Evolutionary conservation across 208 protist genomes (phyloP), one percentile per base, ranked within the genome.

Genomic region (Crithidia thermophila): DNA sequence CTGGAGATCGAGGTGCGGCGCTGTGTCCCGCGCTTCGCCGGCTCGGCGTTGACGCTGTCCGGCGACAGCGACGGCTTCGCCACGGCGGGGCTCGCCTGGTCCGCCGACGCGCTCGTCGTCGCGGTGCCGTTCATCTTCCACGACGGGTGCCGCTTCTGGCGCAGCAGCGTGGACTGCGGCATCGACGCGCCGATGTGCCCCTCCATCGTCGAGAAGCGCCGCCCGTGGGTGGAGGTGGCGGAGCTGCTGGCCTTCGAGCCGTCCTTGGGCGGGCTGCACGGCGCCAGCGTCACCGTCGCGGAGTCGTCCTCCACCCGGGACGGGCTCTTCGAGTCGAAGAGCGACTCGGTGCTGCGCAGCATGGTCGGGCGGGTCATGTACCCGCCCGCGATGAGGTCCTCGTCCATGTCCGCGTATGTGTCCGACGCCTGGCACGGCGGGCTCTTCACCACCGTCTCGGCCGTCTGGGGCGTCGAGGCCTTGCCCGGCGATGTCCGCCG

Each of bases 301-400:
- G 25, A 28, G 9, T 34, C 28, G 21, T 51, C 16, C 9, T 14
- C 1, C 28, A 39, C 39, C 6, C n/a, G n/a, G n/a, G 28, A 28
- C 2, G 42, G 42, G 20, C 21, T 51, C 27, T 25, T n/a, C 18
- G 21, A 18, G 16, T 30, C 36, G 40, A 30, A 33, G n/a, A 73
- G 30, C 3, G 49, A 52, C 27, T 53, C 57, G 28, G 57, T 21
- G 57, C 57, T 51, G 57, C 57, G 57, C 20, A 66, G 27, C 51
- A 57, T 31, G 14, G 50, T 28, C 13, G 45, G 58, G 20, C 53
- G 27, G 9, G 68, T 75, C 42, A 75, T 60, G 52, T 75, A 75
- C 37, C 68, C 68, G 25, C 60, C 68, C 9, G 59, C 68, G 8
- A 75, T 40, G 39, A 75, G 42, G 27, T 75, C 68, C 39, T 67